Conservation (phyloP, 371 early-diverging fungal species). For the Syncephalastrum contaminatum region DNA sequence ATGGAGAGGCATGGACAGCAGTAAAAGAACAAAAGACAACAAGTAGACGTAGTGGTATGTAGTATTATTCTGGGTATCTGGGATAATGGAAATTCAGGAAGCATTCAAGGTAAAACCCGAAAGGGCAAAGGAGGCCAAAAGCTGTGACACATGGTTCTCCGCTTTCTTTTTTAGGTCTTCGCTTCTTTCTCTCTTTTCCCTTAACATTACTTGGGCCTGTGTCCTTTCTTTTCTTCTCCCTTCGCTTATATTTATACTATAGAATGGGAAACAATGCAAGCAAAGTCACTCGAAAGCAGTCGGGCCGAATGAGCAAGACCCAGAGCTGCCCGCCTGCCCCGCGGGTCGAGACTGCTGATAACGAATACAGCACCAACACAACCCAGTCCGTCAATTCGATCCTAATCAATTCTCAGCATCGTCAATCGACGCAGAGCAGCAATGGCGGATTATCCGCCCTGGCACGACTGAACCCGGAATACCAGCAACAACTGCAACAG, state of each 20-base stretch:
- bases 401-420: constrained; percentile 22
- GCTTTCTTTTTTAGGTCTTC: too few relatives aligned
- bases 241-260: not conserved
- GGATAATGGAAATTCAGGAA: too few relatives aligned
- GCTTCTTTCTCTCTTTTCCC: too few relatives aligned
- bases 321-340: not conserved
- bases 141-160: too few relatives aligned
- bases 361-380: constrained; percentile 29
- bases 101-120: too few relatives aligned
- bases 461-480: constrained; percentile 18
- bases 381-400: constrained; percentile 29
- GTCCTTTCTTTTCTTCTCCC: not conserved
- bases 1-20: too few relatives aligned
- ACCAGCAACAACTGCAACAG: constrained; percentile 9
- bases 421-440: not conserved
- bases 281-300: not conserved
- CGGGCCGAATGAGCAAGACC: not conserved
- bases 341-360: constrained; percentile 9
- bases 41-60: too few relatives aligned
- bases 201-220: not conserved
- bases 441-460: constrained; percentile 2
- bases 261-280: constrained; percentile 1
- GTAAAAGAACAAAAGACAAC: too few relatives aligned
- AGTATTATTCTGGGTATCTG: too few relatives aligned
- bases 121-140: too few relatives aligned